Evolutionary conservation across 768 basidiomycete species (phyloP).

Genomic region (Boletus edulis): DNA sequence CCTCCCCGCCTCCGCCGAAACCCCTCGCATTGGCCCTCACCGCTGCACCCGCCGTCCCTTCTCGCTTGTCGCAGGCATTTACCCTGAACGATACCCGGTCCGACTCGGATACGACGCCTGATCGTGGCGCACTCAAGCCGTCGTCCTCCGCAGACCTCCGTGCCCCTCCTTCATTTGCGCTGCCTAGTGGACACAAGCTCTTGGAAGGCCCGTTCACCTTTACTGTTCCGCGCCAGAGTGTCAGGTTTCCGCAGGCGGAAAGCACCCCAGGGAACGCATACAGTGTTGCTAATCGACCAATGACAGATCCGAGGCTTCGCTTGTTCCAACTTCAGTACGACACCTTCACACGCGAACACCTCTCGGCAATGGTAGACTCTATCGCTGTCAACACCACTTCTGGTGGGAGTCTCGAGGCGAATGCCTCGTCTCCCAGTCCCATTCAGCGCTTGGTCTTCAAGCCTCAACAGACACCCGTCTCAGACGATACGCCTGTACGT

Average conservation of each 20-base stretch:
- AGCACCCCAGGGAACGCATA: constrained; percentile 48
- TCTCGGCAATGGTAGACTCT: constrained; percentile 91
- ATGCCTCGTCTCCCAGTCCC: constrained; percentile 46
- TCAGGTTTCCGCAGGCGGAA: constrained; percentile 50
- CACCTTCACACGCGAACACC: constrained; percentile 91
- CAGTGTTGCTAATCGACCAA: constrained; percentile 30
- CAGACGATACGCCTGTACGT: constrained; percentile 52
- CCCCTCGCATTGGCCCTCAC: constrained; percentile 19
- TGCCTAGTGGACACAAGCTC: constrained; percentile 41
- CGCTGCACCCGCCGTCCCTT: constrained; percentile 32
- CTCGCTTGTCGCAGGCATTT: constrained; percentile 38
- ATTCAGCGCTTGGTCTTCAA: constrained; percentile 42
- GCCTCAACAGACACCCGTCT: constrained; percentile 43
- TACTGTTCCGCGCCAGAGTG: constrained; percentile 49
- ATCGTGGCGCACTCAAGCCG: constrained; percentile 6
- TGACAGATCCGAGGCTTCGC: constrained; percentile 72
- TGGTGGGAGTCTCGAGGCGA: constrained; percentile 44
- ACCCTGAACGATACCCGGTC: constrained; percentile 29
- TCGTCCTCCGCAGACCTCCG: constrained; percentile 8
- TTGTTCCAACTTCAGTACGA: constrained; percentile 96
- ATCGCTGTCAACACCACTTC: constrained; percentile 82
- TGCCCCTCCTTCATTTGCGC: constrained; percentile 12
- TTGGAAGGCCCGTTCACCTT: constrained; percentile 74
- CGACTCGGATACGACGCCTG: constrained; percentile 20
- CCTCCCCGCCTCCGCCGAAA: constrained; percentile 62